Base-by-base conservation (phyloP, 2,329 filamentous ascomycete species). In the Rutstroemia sp. region DNA sequence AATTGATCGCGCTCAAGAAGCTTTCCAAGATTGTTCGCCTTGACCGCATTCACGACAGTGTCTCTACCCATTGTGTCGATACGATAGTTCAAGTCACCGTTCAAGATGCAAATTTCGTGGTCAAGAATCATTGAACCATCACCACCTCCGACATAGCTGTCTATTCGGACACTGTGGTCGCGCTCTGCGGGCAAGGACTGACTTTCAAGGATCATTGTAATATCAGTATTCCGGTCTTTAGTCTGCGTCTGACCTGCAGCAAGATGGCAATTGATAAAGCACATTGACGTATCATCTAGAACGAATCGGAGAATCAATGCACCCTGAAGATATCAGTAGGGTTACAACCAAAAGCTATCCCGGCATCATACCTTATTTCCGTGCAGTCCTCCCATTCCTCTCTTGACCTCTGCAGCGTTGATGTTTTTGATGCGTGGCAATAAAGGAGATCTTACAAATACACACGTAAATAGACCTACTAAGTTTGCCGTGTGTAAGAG, bases 41-140 rank as follows among this genome's bases (percentile, higher is more conserved):
- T 86, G 51, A 97, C 83, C 1, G 90, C 91, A 58, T 86, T 86
- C 54, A 97, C 87, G 3, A 99, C 92, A 0, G 89, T 91, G 66
- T 97, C 90, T 50, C 94, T 88, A 17, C 90, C 90, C 83, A 97
- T 96, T 23, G 92, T 91, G 70, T 99, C 94, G 67, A 99, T 97
- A 60, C 94, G 91, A 71, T 99, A 99, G 73, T 99, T 99, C 50
- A 99, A 79, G 70, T 99, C 94, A 27, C 94, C 94, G 66, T 97
- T 97, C 44, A 97, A 74, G 48, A 99, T 84, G 70, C 92, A 96
- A n/a, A 99, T 87, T 72, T 99, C 94, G 68, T 99, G 94, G 68
- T 99, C 94, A 57, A 97, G 78, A 57, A 99, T 89, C 86, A 96
- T 91, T 42, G 84, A 86, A 6, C 94, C 94, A 69, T 99, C 94